These are phyloP conservation scores for Xylaria grammica DNA, from an alignment of 495 filamentous ascomycete species.

Conservation along the genomic window DNA sequence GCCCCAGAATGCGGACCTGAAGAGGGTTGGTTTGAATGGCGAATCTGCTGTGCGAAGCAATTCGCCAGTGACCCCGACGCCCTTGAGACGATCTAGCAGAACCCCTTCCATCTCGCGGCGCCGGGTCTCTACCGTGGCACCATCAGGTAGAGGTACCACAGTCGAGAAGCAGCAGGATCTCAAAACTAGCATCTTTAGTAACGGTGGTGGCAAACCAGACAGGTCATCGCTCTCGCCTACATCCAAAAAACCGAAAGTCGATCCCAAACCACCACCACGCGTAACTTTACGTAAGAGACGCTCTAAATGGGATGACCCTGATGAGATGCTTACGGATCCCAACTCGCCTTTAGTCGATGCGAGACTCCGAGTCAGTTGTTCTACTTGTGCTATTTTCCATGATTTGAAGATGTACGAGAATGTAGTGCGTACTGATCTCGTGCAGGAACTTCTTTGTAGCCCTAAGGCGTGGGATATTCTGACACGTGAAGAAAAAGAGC, in stretches of 20 bases:
- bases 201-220: constrained; percentile 24
- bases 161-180: constrained; percentile 21
- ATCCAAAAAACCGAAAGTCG: constrained; percentile 25
- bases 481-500: constrained; percentile 58
- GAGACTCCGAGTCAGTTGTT: constrained; percentile 60
- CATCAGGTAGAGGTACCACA: constrained; percentile 13
- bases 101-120: constrained; percentile 10
- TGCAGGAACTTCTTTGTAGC: constrained; percentile 60
- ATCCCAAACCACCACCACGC: constrained; percentile 6
- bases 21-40: not conserved
- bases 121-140: not conserved
- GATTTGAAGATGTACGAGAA: not conserved
- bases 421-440: constrained; percentile 3
- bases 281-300: constrained; percentile 22
- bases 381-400: not conserved
- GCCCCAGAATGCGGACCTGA: not conserved
- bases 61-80: not conserved
- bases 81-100: not conserved
- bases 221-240: constrained; percentile 12
- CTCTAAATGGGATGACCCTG: constrained; percentile 35
- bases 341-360: constrained; percentile 59
- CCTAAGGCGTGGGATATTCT: constrained; percentile 64
- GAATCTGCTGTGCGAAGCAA: not conserved
- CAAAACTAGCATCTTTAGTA: constrained; percentile 24
- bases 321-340: constrained; percentile 54